Evolutionary conservation across 2,329 filamentous ascomycete species (phyloP).

Genomic region (Phyllosticta citriasiana): DNA sequence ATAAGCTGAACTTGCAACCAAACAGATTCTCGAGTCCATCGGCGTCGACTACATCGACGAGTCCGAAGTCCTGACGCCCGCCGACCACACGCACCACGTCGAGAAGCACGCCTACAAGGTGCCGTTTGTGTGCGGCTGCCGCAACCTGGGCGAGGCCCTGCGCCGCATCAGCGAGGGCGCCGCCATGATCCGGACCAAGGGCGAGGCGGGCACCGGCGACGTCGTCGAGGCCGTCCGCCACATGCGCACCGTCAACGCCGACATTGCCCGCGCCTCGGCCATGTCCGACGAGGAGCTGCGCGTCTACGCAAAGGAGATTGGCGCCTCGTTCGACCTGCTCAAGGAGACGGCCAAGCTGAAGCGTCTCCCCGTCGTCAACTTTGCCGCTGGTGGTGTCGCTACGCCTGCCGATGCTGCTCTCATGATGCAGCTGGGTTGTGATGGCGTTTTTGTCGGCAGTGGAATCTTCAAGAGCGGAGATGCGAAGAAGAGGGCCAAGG

Average conservation of each 20-base stretch:
- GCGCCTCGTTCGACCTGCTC: constrained; percentile 66
- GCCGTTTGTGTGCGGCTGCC: constrained; percentile 94
- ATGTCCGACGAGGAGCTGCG: constrained; percentile 65
- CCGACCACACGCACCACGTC: constrained; percentile 83
- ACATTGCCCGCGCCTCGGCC: constrained; percentile 63
- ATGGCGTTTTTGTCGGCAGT: constrained; percentile 92
- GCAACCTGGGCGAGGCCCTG: constrained; percentile 87
- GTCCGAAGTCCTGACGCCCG: constrained; percentile 92
- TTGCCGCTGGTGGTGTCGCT: constrained; percentile 97
- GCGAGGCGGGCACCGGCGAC: constrained; percentile 93
- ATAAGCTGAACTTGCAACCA: neutral
- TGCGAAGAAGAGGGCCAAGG: constrained; percentile 78
- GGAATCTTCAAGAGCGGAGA: constrained; percentile 98
- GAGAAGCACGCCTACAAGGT: constrained; percentile 74
- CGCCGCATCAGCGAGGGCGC: constrained; percentile 86
- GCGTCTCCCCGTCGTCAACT: constrained; percentile 90
- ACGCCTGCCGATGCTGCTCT: constrained; percentile 93
- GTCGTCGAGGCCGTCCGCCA: constrained; percentile 94
- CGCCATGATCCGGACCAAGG: constrained; percentile 98
- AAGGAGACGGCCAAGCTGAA: constrained; percentile 81
- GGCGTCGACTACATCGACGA: constrained; percentile 98
- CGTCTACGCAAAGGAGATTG: constrained; percentile 70
- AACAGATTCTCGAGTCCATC: constrained; percentile 84
- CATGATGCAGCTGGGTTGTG: constrained; percentile 98
- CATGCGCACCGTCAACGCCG: constrained; percentile 78